Base-by-base conservation (phyloP, 495 filamentous ascomycete species). In the Podospora pseudocomata region DNA sequence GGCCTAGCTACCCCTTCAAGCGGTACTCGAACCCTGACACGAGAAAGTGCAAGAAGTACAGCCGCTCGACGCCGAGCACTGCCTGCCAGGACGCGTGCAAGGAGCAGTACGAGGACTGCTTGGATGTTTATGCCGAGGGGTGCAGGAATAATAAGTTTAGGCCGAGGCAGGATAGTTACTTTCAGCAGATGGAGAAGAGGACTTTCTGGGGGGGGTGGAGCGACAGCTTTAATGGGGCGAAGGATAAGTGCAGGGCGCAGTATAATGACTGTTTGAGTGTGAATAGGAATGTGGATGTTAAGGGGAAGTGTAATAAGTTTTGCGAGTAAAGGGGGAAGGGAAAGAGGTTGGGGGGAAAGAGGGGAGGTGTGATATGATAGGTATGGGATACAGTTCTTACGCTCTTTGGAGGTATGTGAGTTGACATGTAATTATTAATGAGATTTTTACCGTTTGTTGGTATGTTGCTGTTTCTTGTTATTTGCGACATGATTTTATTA, bases 61-160 rank as follows among this genome's bases (percentile, higher is more conserved):
- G 64, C 6, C 75, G 78, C 49, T 30, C 63, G 60, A 5, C 59
- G 13, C 73, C 70, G 60, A 30, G 64, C 44, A 65, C 73, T 62
- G 83, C 77, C 55, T 85, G 83, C 72, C 64, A 74, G 58, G 81
- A 82, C 68, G 82, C 83, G 49, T 85, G 83, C 74, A 77, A 82
- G 72, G 75, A 74, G 65, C 83, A 85, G 76, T 83, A 77, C 68
- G 73, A 81, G 20, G 76, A 79, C 58, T 85, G 82, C 69, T 68
- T 78, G 44, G 67, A 73, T 34, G 78, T 77, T 28, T 85, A 84
- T 69, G 80, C 78, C 60, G 60, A 81, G 70, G 75, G 80, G 0
- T 84, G 83, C 78, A 71, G 74, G 18, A 20, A n/a, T 4, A 65
- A 65, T n/a, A 62, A 67, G 26, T 30, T 27, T 19, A 58, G 6